Conservation (phyloP, 805 yeast genomes). For the Vanderwaltozyma polyspora region DNA sequence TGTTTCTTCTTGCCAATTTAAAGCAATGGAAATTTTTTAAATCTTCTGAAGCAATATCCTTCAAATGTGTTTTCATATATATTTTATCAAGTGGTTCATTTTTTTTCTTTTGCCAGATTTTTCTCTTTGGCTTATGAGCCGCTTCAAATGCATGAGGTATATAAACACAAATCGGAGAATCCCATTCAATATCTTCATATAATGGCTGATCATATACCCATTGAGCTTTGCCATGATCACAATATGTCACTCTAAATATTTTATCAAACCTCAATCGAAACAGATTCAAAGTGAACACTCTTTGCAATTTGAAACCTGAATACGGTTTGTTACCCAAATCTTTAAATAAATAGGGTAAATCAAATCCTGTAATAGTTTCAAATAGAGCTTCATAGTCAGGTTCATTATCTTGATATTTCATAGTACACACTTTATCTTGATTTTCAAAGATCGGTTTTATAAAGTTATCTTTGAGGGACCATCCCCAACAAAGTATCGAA, state of each 20-base stretch:
- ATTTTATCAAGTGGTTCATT: too few species aligned
- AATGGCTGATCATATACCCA: conserved; percentile 31
- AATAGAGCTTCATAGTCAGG: conserved; percentile 7
- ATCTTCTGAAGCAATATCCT: conserved; percentile 7
- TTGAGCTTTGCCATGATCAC: conserved; percentile 39
- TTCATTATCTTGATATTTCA: conserved; percentile 11
- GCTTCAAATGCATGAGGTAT: background rate
- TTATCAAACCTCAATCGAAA: conserved; percentile 28
- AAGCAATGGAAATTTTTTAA: conserved; percentile 33
- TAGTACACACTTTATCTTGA: conserved; percentile 17
- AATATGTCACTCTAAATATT: conserved; percentile 38
- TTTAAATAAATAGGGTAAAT: conserved; percentile 13
- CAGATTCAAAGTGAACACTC: conserved; percentile 33
- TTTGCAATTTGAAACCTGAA: conserved; percentile 44
- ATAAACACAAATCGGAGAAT: conserved; percentile 33
- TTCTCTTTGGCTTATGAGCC: background rate
- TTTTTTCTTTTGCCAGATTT: background rate
- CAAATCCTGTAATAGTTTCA: conserved; percentile 9
- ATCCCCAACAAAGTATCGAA: too few species aligned
- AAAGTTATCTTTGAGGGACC: too few species aligned
- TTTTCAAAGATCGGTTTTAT: conserved; percentile 6
- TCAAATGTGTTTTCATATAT: too few species aligned
- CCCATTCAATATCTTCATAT: conserved; percentile 39
- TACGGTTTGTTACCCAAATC: conserved; percentile 17
- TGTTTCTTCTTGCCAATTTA: conserved; percentile 47